Conservation (phyloP, 257 asterid species). For the Linaria vulgaris region DNA sequence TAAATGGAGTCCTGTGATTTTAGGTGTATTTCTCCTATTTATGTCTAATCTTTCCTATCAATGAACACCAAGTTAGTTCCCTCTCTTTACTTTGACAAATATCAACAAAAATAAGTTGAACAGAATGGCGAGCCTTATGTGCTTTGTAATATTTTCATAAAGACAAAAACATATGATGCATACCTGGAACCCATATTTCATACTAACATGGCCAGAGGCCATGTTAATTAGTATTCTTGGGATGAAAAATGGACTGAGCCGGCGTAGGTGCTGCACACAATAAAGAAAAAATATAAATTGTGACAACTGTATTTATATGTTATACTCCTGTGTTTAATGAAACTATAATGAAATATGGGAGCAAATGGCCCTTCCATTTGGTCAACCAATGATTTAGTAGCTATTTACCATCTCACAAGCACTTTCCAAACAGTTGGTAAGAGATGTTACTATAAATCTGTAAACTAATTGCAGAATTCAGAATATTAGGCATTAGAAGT, state of each 20-base stretch:
- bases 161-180: slow-evolving; percentile 6
- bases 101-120: too few relatives aligned
- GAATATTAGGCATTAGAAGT: slow-evolving; percentile 5
- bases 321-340: slow-evolving; percentile 1
- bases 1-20: too few relatives aligned
- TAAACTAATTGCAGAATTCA: slow-evolving; percentile 4
- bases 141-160: slow-evolving; percentile 14
- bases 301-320: background rate
- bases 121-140: background rate
- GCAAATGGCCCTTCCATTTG: background rate
- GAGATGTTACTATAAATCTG: slow-evolving; percentile 6
- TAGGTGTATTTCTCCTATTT: too few relatives aligned
- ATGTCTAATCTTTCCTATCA: too few relatives aligned
- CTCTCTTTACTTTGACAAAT: too few relatives aligned
- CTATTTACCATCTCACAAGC: slow-evolving; percentile 8
- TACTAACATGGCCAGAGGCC: slow-evolving; percentile 99
- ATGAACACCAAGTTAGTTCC: too few relatives aligned
- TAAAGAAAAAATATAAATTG: slow-evolving; percentile 17
- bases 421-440: background rate
- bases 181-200: slow-evolving; percentile 96
- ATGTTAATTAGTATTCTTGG: slow-evolving; percentile 94
- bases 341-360: slow-evolving; percentile 11
- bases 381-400: slow-evolving; percentile 13
- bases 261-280: slow-evolving; percentile 65
- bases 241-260: slow-evolving; percentile 93